These are phyloP conservation scores for Botrytis galanthina DNA, from an alignment of 2,329 filamentous ascomycete genomes.

Conservation along the genomic window DNA sequence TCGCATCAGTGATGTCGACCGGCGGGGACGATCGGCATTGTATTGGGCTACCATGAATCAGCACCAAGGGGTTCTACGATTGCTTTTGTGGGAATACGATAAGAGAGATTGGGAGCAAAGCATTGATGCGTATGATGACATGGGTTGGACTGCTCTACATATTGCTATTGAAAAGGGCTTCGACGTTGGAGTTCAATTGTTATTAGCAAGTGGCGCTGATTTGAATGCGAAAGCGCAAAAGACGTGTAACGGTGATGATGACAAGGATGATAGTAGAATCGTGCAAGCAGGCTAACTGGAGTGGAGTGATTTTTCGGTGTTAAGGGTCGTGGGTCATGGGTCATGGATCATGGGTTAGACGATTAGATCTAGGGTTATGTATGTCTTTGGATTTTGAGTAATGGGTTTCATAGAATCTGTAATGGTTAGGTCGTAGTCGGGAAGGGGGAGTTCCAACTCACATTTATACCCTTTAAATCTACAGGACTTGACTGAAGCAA, in stretches of 20 bases:
- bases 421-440: background rate
- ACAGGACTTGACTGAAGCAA: background rate
- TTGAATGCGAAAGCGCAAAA: conserved; percentile 17
- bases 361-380: background rate
- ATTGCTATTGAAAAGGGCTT: conserved; percentile 25
- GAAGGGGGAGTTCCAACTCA: background rate
- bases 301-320: background rate
- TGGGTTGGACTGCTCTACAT: conserved; percentile 22
- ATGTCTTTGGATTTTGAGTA: background rate
- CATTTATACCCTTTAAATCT: background rate
- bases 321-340: background rate
- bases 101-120: background rate
- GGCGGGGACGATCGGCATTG: background rate
- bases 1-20: conserved; percentile 2
- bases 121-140: conserved; percentile 23
- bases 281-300: background rate
- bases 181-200: conserved; percentile 20
- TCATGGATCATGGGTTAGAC: background rate
- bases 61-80: background rate
- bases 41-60: conserved; percentile 1
- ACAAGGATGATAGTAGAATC: background rate
- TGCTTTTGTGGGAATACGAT: background rate
- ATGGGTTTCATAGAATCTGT: background rate
- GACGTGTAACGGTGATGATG: background rate
- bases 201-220: conserved; percentile 23